Evolutionary conservation across 2,329 filamentous ascomycete genomes (phyloP), one percentile per base, ranked within the genome.

Genomic region (Fusarium nematophilum): DNA sequence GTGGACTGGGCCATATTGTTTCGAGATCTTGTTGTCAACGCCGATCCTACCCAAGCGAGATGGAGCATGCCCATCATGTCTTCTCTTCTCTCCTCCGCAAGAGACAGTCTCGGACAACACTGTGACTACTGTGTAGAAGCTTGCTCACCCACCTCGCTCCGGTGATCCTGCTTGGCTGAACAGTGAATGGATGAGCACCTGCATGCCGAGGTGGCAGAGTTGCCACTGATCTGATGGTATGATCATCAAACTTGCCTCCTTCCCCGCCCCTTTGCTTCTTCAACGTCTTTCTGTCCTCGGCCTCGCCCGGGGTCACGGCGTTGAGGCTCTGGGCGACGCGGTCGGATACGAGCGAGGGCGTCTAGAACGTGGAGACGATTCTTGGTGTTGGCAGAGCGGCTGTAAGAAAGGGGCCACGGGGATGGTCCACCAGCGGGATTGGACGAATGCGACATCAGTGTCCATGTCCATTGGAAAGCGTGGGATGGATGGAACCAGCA

Each of bases 281-380:
- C 45, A 27, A 21, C 30, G 43, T 39, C 18, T 17, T 38, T 40
- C 23, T 45, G 18, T 26, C 17, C 38, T 18, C 14, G 36, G 15
- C 34, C 33, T 18, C 11, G 18, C 23, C 25, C 38, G 26, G 10
- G 36, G 33, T 25, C 33, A 29, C 13, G 29, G 39, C 26, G 15
- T 33, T 55, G 60, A 59, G 42, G 46, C 53, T 38, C 34, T 39
- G 38, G 33, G 31, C 47, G 40, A 57, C 46, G 38, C 53, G 46
- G 60, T 40, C 49, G 49, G 60, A 59, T 42, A 64, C 60, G 48
- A 52, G 63, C 48, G 49, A 62, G 27, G 26, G 38, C 38, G 50
- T 62, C 59, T 52, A 66, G 64, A 65, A 54, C 57, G 42, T 51
- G 52, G 52, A 37, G 62, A 59, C 45, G 29, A 34, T 31, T 14